Percentiles rank a stretch among this genome's conserved stretches.
Conservation (phyloP, 495 filamentous ascomycete species). For the Aspergillus affinis region DNA sequence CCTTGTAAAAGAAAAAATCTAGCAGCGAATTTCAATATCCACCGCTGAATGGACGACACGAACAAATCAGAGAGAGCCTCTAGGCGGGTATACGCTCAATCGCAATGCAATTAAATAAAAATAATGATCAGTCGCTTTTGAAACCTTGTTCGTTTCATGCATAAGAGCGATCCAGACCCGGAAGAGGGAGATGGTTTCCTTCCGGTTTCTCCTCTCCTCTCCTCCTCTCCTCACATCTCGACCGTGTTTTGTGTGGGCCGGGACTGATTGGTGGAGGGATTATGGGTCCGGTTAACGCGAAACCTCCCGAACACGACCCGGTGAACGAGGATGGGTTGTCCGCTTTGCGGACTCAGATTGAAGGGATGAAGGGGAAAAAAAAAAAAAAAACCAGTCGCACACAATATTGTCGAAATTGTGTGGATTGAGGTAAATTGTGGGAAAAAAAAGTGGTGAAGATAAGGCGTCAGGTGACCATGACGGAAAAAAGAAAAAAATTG, state of each 20-base stretch:
- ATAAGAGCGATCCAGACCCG: neutral
- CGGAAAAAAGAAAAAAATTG: neutral
- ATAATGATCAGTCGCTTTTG: conserved; percentile 11
- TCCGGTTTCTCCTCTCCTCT: too few relatives aligned
- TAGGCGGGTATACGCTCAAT: conserved; percentile 40
- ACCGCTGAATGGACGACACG: too few relatives aligned
- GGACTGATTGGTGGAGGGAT: neutral
- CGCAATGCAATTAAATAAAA: conserved; percentile 19
- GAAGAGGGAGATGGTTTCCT: neutral
- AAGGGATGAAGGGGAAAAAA: too few relatives aligned
- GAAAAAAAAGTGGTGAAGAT: neutral
- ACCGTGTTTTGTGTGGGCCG: neutral
- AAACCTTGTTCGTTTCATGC: conserved; percentile 13
- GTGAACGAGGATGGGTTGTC: neutral
- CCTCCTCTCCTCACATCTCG: conserved; percentile 6
- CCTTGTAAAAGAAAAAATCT: too few relatives aligned
- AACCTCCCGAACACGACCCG: too few relatives aligned
- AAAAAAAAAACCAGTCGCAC: too few relatives aligned
- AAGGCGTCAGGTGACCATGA: neutral
- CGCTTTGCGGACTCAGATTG: neutral
- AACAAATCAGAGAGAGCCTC: conserved; percentile 1
- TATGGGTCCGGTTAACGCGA: neutral
- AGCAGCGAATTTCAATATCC: too few relatives aligned
- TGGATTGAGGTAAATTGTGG: neutral
- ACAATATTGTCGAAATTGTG: neutral